Base-by-base conservation (phyloP, 2,329 filamentous ascomycete species). In the Balansia obtecta region DNA sequence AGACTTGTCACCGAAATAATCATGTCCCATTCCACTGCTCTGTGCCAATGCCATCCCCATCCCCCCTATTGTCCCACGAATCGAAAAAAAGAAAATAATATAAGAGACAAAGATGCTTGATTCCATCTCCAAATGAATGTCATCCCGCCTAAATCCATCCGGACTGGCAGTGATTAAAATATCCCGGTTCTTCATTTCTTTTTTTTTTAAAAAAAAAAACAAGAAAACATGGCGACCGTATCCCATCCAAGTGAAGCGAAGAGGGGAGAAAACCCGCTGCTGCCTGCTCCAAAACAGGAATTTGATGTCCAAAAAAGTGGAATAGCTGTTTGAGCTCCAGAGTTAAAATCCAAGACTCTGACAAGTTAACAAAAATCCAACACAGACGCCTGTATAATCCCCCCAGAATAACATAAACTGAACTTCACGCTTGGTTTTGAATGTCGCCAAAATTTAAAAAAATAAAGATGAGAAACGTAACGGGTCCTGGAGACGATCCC, bases 181-280 rank as follows among this genome's bases (percentile, higher is more conserved):
- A 48, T 52, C 22, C 49, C 52, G 41, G 43, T 45, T 48, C 55
- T 32, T 54, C 40, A 16, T 44, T 18, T 27, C n/a, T n/a, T n/a
- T n/a, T n/a, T n/a, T n/a, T n/a, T n/a, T n/a, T n/a, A 27, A 7
- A 27, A 27, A 8, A 27, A 27, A 27, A 27, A 27, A 27, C 27
- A 39, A 39, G 43, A 50, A 54, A 41, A 46, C n/a, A 22, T 51
- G 43, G 46, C 46, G 33, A 48, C 50, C 55, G 50, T 56, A 44
- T 54, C 47, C 47, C 40, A 27, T 52, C 52, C 52, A 50, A 37
- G 34, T 50, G 47, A 18, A 48, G 34, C 33, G 18, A 42, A 49
- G 38, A 43, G 43, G 32, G 46, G 11, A 33, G 50, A 39, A 44
- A 43, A 13, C 18, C 16, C 18, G 39, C n/a, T 41, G 39, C 18